Base-by-base conservation (phyloP, 257 asterid genomes). In the Thymus quinquecostatus region DNA sequence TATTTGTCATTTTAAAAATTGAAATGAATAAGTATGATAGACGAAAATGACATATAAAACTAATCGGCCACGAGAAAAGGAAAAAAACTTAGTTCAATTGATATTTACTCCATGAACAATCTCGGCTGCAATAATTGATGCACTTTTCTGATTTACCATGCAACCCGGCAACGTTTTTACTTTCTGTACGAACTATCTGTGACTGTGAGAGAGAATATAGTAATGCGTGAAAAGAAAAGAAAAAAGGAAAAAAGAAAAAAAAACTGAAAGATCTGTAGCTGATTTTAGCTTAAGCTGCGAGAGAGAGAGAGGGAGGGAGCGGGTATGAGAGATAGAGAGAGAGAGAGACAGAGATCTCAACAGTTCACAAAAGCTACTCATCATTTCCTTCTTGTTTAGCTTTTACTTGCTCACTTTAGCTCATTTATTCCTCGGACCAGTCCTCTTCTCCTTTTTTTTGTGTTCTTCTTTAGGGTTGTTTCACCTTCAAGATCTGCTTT, bases 401-500 rank as follows among this genome's bases (percentile, higher is more conserved):
- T 70, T 68, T 81, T 77, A 79, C 71, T 68, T 66, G 69, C 80
- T 75, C 70, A 75, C 83, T 71, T 80, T 74, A 77, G 75, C 67
- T 81, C 76, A 48, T 78, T 75, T 81, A 78, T 75, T 78, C 82
- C 84, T 79, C 84, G 86, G 84, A 76, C 83, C 78, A 64, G 81
- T 79, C 78, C 45, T 76, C 84, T 64, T 73, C 77, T 54, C 55
- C 77, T 53, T 72, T 64, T 64, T 64, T 62, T 56, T 32, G 61
- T 55, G 68, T 51, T 72, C 60, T 76, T 64, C 75, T 62, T 77
- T 77, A 70, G 87, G 85, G 76, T 49, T 81, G 71, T 70, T 48
- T 53, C 72, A 78, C 53, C 78, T 81, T 75, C 79, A 74, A 88
- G 95, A 88, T 88, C 95, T 88, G 82, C 82, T 81, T 75, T 47